Percentiles rank a stretch among this genome's conserved stretches.
These are phyloP conservation scores for Lodderomyces margitis DNA, from an alignment of 1,139 yeast genomes.

Conservation along the genomic window DNA sequence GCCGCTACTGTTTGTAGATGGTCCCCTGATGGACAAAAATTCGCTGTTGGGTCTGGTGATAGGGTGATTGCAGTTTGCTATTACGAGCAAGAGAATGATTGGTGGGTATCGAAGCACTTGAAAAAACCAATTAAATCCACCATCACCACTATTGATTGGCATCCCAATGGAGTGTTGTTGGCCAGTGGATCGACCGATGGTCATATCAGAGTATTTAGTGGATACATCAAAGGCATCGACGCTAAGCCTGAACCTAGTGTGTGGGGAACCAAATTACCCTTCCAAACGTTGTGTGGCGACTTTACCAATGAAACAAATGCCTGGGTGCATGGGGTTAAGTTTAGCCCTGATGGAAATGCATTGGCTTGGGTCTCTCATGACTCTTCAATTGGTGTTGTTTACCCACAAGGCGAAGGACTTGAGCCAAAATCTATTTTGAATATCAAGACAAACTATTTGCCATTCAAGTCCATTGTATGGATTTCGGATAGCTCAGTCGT, in stretches of 20 bases:
- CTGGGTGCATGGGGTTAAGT: conserved; percentile 90
- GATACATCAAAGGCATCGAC: conserved; percentile 87
- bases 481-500: conserved; percentile 62
- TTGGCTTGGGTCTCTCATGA: conserved; percentile 81
- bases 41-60: conserved; percentile 97
- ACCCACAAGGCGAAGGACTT: conserved; percentile 71
- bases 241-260: conserved; percentile 74
- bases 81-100: conserved; percentile 92
- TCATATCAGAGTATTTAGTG: conserved; percentile 90
- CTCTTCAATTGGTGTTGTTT: conserved; percentile 71
- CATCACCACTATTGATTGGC: conserved; percentile 86
- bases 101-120: conserved; percentile 99
- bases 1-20: conserved; percentile 93
- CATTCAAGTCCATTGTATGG: conserved; percentile 77
- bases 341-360: conserved; percentile 76
- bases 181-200: conserved; percentile 96
- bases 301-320: conserved; percentile 74
- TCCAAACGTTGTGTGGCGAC: conserved; percentile 90
- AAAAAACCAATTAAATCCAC: conserved; percentile 92
- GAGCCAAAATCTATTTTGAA: conserved; percentile 40
- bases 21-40: conserved; percentile 91
- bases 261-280: conserved; percentile 96
- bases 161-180: conserved; percentile 83
- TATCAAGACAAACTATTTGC: conserved; percentile 73
- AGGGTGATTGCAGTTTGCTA: conserved; percentile 93